A percentile compares a stretch with the other conserved stretches of the same genome.
phyloP scores from a whole-genome alignment of 768 basidiomycete genomes.

The Suillus discolor region DNA sequence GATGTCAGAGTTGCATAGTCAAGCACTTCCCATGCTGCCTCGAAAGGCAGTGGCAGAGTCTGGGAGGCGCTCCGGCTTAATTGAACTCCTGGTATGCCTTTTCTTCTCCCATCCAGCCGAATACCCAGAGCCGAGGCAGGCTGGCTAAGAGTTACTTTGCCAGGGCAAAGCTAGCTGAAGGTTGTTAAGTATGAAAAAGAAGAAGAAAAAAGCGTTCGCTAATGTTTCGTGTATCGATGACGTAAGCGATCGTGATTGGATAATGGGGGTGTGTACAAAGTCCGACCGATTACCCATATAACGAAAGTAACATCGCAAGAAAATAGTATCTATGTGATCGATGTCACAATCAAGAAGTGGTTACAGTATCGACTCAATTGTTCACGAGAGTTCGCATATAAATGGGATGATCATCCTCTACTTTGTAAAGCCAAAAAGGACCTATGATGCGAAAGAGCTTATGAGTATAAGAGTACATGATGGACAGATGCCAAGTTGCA shows the following conservation, averaged over 20 bases:
- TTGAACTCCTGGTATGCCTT: constrained; percentile 49
- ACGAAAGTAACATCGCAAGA: neutral
- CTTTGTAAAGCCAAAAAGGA: constrained; percentile 77
- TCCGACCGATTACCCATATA: neutral
- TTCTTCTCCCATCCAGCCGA: constrained; percentile 45
- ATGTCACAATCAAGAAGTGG: neutral
- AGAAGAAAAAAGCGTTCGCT: neutral
- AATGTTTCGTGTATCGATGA: neutral
- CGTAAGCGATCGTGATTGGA: constrained; percentile 4
- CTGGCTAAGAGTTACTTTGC: constrained; percentile 60
- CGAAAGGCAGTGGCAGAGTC: constrained; percentile 37
- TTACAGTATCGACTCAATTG: constrained; percentile 1
- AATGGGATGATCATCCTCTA: constrained; percentile 39
- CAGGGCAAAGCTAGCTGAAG: constrained; percentile 32
- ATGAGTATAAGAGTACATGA: constrained; percentile 1
- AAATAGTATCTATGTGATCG: neutral
- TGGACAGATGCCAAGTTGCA: constrained; percentile 20
- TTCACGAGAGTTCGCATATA: constrained; percentile 33
- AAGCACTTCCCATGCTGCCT: constrained; percentile 59
- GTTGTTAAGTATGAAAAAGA: constrained; percentile 8
- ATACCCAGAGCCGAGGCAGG: constrained; percentile 54
- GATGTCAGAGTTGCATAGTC: constrained; percentile 75
- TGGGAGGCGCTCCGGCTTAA: constrained; percentile 80
- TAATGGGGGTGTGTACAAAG: neutral
- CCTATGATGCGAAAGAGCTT: constrained; percentile 37